A percentile compares a stretch with the other conserved stretches of the same genome.
Evolutionary conservation across 345 rosid species (phyloP).

Genomic region (Eutrema yunnanense): DNA sequence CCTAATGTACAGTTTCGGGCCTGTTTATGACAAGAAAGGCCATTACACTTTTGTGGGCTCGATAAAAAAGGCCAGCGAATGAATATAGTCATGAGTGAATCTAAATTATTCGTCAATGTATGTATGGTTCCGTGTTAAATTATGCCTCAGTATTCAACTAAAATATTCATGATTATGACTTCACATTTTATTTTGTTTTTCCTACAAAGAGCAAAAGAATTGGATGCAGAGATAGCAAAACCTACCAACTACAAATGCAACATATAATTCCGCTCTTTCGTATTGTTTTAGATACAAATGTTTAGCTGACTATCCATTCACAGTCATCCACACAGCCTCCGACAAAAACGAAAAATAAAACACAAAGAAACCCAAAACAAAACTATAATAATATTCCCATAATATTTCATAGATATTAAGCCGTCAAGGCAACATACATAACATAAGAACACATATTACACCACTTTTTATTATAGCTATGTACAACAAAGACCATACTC

Average conservation of each 20-base stretch:
- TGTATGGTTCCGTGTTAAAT: not conserved
- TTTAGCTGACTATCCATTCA: no score
- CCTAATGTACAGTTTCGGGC: not conserved
- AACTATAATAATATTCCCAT: not conserved
- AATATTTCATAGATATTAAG: not conserved
- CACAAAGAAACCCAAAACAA: constrained; percentile 7
- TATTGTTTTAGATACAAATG: no score
- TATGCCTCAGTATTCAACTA: no score
- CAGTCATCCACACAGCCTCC: no score
- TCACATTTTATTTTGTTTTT: no score
- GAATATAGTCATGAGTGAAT: not conserved
- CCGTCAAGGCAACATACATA: not conserved
- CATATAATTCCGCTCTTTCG: no score
- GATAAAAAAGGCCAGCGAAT: not conserved
- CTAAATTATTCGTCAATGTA: not conserved
- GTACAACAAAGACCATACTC: not conserved
- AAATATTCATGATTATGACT: no score
- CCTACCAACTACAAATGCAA: no score
- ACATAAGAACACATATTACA: not conserved
- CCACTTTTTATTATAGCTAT: not conserved
- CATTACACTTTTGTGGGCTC: not conserved
- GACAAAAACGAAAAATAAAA: no score
- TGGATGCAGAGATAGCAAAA: no score
- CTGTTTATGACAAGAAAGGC: not conserved
- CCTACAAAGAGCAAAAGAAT: no score